Percentiles rank a stretch among this genome's conserved stretches.
Conservation (phyloP, 257 asterid species). For the Petunia secreta region DNA sequence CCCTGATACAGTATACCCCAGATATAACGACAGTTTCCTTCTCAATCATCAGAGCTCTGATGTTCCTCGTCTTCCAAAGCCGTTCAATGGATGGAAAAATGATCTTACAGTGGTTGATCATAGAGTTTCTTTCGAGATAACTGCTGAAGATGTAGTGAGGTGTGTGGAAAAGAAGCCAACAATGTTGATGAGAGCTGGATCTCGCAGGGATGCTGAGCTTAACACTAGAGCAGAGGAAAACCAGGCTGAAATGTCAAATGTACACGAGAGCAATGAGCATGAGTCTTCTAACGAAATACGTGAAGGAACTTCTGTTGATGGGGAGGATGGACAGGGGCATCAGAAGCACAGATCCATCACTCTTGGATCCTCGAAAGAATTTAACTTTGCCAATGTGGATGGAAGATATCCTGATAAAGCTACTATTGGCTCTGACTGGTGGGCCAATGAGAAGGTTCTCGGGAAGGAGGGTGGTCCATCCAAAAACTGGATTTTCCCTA, state of each 20-base stretch:
- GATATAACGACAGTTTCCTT: conserved; percentile 34
- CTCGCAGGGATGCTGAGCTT: conserved; percentile 38
- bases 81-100: conserved; percentile 35
- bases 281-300: conserved; percentile 40
- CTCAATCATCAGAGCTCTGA: conserved; percentile 56
- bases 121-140: conserved; percentile 83
- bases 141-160: conserved; percentile 62
- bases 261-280: conserved; percentile 26
- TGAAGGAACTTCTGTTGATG: conserved; percentile 40
- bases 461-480: conserved; percentile 34
- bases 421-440: conserved; percentile 65
- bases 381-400: conserved; percentile 70
- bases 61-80: conserved; percentile 44
- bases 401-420: conserved; percentile 51
- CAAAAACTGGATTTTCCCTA: conserved; percentile 54
- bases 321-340: conserved; percentile 45
- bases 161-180: conserved; percentile 64
- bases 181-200: conserved; percentile 35
- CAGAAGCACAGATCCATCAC: conserved; percentile 63
- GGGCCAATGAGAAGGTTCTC: conserved; percentile 56
- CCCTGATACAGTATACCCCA: conserved; percentile 59
- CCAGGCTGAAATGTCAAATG: conserved; percentile 29
- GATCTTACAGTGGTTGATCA: conserved; percentile 47
- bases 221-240: conserved; percentile 31
- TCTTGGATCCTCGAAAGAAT: conserved; percentile 80